These are phyloP conservation scores for Alloteropsis angusta DNA, from an alignment of 202 grass and related monocot genomes.

Conservation along the genomic window DNA sequence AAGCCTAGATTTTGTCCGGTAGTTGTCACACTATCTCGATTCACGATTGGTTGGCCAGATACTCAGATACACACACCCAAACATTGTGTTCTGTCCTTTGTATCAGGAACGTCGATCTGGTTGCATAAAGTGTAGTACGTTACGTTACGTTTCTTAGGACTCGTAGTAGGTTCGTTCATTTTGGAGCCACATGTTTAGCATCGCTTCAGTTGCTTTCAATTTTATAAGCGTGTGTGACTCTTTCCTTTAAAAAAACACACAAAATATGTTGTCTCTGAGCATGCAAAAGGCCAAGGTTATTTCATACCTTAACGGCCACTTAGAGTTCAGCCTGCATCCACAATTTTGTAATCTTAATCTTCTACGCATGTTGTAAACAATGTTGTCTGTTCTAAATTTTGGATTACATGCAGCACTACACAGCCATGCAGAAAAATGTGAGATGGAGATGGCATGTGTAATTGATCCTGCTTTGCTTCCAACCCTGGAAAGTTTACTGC, in stretches of 20 bases:
- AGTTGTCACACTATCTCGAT: not conserved
- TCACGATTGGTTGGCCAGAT: not conserved
- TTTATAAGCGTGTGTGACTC: not conserved
- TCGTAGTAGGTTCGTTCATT: not conserved
- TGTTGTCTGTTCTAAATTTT: conserved; percentile 12
- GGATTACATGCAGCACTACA: conserved; percentile 34
- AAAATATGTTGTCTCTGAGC: not conserved
- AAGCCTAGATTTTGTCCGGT: not conserved
- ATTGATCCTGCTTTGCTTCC: conserved; percentile 33
- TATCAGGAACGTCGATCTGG: not conserved
- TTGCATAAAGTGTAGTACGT: not conserved
- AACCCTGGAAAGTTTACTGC: conserved; percentile 44
- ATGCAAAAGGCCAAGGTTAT: not conserved
- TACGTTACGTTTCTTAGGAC: not conserved
- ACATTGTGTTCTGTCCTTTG: not conserved
- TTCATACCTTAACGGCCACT: not conserved
- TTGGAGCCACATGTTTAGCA: not conserved
- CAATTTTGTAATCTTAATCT: not conserved
- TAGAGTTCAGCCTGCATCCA: not conserved
- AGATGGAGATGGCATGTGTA: conserved; percentile 29
- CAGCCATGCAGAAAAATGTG: conserved; percentile 31
- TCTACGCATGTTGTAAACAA: not conserved
- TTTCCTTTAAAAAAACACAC: not conserved
- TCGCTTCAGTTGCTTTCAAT: not conserved
- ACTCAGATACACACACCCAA: not conserved